Conservation (phyloP, 495 filamentous ascomycete species). For the Saxophila tyrrhenica region DNA sequence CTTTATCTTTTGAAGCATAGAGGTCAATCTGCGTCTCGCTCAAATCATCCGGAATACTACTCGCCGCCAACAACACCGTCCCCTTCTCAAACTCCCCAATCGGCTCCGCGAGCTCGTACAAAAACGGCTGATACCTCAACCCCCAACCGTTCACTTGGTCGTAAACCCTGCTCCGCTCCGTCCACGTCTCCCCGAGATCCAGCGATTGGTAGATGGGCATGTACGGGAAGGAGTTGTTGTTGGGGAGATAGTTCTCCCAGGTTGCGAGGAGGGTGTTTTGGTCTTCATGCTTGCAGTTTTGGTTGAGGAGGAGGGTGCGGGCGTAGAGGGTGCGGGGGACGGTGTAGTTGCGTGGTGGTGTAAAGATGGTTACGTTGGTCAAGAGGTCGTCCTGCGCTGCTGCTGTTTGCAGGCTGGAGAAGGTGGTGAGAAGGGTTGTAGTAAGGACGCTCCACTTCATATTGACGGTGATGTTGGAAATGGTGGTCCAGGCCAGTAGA, state of each 20-base stretch:
- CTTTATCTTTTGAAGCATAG: slow-evolving; percentile 49
- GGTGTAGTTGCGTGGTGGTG: slow-evolving; percentile 34
- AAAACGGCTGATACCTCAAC: slow-evolving; percentile 55
- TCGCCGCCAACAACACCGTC: slow-evolving; percentile 52
- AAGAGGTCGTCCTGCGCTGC: slow-evolving; percentile 11
- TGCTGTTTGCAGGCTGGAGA: background rate
- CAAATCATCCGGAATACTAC: slow-evolving; percentile 45
- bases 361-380: slow-evolving; percentile 32
- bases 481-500: background rate
- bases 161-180: slow-evolving; percentile 46
- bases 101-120: slow-evolving; percentile 46
- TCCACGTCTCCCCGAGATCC: slow-evolving; percentile 53
- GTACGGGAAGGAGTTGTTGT: slow-evolving; percentile 23
- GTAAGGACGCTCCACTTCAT: background rate
- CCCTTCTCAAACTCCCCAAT: slow-evolving; percentile 47
- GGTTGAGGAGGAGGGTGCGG: slow-evolving; percentile 38
- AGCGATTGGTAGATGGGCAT: slow-evolving; percentile 56
- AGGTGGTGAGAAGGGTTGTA: background rate
- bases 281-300: slow-evolving; percentile 23
- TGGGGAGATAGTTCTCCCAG: slow-evolving; percentile 45
- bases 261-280: slow-evolving; percentile 49
- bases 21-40: slow-evolving; percentile 54
- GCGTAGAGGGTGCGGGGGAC: slow-evolving; percentile 42
- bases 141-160: slow-evolving; percentile 55
- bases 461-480: background rate